phyloP scores from a whole-genome alignment of 1,284 basidiomycete species.

The Farysia itapuensis region DNA sequence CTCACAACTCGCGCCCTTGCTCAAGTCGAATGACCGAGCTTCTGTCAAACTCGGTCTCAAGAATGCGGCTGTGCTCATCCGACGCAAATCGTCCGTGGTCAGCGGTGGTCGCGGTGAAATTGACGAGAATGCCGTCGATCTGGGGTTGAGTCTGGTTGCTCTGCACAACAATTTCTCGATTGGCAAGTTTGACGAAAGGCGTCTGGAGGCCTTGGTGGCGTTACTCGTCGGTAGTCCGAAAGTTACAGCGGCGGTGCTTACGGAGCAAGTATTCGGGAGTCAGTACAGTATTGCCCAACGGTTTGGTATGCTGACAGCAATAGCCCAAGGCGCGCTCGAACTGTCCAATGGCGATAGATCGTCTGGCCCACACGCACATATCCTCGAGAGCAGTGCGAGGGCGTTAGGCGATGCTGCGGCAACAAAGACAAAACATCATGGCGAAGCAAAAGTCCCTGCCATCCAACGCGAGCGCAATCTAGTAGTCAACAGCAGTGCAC shows the following conservation, averaged over 20 bases:
- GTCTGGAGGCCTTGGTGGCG: slow-evolving; percentile 76
- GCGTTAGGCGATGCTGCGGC: slow-evolving; percentile 3
- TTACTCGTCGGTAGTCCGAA: slow-evolving; percentile 76
- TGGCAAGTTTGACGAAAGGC: slow-evolving; percentile 74
- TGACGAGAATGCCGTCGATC: slow-evolving; percentile 86
- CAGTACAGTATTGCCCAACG: slow-evolving; percentile 86
- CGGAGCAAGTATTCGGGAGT: slow-evolving; percentile 88
- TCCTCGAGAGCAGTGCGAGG: not conserved
- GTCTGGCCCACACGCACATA: not conserved
- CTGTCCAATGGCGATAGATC: slow-evolving; percentile 64
- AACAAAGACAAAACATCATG: slow-evolving; percentile 4
- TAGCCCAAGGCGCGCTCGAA: slow-evolving; percentile 82
- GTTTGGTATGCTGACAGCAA: slow-evolving; percentile 77
- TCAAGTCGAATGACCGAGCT: slow-evolving; percentile 36
- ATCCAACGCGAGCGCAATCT: slow-evolving; percentile 9
- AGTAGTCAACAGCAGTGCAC: not conserved
- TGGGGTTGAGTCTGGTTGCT: slow-evolving; percentile 73
- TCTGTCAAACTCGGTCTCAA: slow-evolving; percentile 28
- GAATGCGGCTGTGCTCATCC: slow-evolving; percentile 34
- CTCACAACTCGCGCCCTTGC: slow-evolving; percentile 55
- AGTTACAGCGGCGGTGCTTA: slow-evolving; percentile 69
- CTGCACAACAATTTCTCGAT: slow-evolving; percentile 83
- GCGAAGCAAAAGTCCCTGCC: slow-evolving; percentile 25
- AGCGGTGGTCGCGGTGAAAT: slow-evolving; percentile 1
- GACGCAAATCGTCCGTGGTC: slow-evolving; percentile 40